A percentile compares a stretch with the other conserved stretches of the same genome.
phyloP scores from a whole-genome alignment of 1,284 basidiomycete species.

The Volvariella volvacea region DNA sequence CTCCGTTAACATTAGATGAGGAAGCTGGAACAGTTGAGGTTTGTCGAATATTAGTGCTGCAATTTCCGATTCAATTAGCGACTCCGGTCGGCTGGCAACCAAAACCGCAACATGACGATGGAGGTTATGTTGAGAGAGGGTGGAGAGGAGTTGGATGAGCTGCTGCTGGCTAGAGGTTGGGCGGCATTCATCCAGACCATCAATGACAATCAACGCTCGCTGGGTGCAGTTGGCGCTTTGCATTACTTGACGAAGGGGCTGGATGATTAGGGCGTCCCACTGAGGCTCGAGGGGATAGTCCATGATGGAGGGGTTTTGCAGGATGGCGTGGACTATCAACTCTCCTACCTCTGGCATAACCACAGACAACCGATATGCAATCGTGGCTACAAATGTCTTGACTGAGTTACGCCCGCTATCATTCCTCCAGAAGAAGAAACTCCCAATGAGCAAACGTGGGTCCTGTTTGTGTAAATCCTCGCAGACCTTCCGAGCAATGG shows the following conservation, averaged over 20 bases:
- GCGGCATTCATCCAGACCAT: not conserved
- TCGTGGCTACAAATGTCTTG: not conserved
- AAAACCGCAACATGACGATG: too few relatives aligned
- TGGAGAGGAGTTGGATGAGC: not conserved
- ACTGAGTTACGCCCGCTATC: not conserved
- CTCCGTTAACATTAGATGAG: too few relatives aligned
- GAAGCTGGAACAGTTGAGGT: too few relatives aligned
- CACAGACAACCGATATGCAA: not conserved
- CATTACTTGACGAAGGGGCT: not conserved
- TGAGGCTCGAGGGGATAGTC: not conserved
- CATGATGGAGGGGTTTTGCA: not conserved
- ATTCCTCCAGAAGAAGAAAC: not conserved
- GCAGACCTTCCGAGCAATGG: not conserved
- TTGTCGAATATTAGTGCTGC: too few relatives aligned
- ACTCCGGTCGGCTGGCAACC: too few relatives aligned
- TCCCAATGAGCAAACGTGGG: not conserved
- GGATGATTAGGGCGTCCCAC: not conserved
- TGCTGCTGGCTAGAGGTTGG: not conserved
- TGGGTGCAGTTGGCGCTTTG: not conserved
- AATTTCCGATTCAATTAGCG: too few relatives aligned
- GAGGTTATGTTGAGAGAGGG: too few relatives aligned
- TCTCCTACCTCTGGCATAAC: not conserved
- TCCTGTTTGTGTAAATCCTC: not conserved
- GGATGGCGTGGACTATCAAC: not conserved
- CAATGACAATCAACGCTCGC: not conserved